Conservation (phyloP, 2,329 filamentous ascomycete genomes). For the Colletotrichum lupini region DNA sequence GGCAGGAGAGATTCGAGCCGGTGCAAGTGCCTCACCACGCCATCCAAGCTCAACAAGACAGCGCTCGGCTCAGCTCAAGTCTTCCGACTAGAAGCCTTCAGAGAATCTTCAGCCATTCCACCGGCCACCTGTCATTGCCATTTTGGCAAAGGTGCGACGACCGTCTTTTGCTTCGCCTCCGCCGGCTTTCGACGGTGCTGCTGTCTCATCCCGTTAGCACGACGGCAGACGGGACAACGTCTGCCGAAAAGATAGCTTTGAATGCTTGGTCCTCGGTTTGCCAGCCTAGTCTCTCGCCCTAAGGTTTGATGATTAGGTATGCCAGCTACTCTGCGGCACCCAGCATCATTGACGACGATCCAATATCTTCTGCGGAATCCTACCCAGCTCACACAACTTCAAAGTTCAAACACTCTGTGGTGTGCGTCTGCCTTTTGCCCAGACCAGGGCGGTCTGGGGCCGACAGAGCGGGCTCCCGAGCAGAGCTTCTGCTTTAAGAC, state of each 20-base stretch:
- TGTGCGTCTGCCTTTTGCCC: background rate
- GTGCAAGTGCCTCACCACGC: background rate
- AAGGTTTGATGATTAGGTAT: background rate
- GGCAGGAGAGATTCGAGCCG: background rate
- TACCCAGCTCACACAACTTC: background rate
- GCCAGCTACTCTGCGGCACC: background rate
- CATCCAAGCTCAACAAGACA: background rate
- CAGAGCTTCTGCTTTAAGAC: conserved; percentile 32
- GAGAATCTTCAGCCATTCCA: conserved; percentile 1
- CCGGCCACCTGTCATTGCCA: background rate
- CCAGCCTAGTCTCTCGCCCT: conserved; percentile 1
- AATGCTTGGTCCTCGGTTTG: background rate
- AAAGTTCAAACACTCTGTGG: background rate
- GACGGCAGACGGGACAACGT: conserved; percentile 7
- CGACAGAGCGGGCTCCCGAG: conserved; percentile 22
- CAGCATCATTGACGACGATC: background rate
- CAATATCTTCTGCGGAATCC: background rate
- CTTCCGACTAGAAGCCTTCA: conserved; percentile 4
- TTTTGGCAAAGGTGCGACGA: background rate
- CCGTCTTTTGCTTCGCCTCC: background rate
- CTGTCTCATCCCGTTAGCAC: background rate
- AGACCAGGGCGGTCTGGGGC: conserved; percentile 23
- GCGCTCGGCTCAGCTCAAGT: background rate
- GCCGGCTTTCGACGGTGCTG: background rate
- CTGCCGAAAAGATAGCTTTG: background rate